phyloP scores from a whole-genome alignment of 1,139 yeast species.

The Candida tropicalis region DNA sequence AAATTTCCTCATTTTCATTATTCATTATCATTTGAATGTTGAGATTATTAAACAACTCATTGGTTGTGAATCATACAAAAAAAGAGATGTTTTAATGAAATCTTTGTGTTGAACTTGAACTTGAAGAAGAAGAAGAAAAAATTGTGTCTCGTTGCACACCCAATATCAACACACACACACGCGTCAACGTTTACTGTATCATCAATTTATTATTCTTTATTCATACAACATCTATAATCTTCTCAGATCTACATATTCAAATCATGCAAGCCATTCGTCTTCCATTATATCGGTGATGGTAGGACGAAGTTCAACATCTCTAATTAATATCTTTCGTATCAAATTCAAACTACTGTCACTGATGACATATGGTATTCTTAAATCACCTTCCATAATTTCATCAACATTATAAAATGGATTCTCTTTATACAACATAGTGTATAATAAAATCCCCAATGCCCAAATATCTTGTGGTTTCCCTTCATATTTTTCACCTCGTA shows the following conservation, averaged over 20 bases:
- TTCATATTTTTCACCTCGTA: conserved; percentile 82
- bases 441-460: conserved; percentile 90
- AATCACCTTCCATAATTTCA: conserved; percentile 89
- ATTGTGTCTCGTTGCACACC: too few species aligned
- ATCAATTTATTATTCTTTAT: neutral
- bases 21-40: neutral
- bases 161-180: neutral
- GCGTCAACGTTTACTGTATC: neutral
- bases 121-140: conserved; percentile 2
- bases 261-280: conserved; percentile 63
- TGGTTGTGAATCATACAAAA: neutral
- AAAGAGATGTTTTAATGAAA: too few species aligned
- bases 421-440: conserved; percentile 90
- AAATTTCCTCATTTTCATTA: neutral
- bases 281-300: conserved; percentile 67
- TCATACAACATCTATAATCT: too few species aligned
- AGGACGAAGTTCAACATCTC: conserved; percentile 69
- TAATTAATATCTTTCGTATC: conserved; percentile 63
- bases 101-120: too few species aligned
- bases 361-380: conserved; percentile 65
- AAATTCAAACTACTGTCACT: conserved; percentile 62
- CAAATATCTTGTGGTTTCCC: conserved; percentile 96
- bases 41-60: neutral
- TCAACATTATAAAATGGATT: conserved; percentile 95
- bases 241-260: neutral